These are phyloP conservation scores for Tuber borchii DNA, from an alignment of 495 filamentous ascomycete species.

Conservation along the genomic window DNA sequence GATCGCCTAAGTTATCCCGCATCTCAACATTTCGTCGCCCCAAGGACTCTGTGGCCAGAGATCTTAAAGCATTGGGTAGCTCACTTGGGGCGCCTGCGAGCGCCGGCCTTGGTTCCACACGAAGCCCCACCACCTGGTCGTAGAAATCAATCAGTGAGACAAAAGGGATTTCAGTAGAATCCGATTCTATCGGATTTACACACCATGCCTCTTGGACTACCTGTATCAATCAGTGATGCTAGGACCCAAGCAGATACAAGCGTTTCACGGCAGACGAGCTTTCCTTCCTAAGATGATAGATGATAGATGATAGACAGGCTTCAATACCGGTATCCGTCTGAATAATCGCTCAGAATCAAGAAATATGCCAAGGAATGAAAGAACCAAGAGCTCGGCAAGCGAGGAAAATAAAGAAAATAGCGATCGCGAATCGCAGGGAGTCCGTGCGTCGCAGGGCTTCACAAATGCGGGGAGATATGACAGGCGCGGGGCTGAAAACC, in stretches of 20 bases:
- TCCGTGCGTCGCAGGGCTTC: conserved; percentile 16
- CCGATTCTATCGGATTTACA: not conserved
- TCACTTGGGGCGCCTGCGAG: not conserved
- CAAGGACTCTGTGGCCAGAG: not conserved
- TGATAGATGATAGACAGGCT: not conserved
- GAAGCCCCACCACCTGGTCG: not conserved
- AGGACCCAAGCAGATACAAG: not conserved
- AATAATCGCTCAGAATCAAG: not conserved
- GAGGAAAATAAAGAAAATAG: not conserved
- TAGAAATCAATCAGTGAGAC: not conserved
- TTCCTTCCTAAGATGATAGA: not conserved
- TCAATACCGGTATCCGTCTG: not conserved
- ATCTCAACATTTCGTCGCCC: not conserved
- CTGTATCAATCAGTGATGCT: not conserved
- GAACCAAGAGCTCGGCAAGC: not conserved
- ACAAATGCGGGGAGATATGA: conserved; percentile 22
- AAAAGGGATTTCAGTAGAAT: not conserved
- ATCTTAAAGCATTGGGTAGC: not conserved
- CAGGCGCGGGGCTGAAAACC: not conserved
- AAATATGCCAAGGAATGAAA: not conserved
- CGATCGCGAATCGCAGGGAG: conserved; percentile 22
- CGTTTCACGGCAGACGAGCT: not conserved
- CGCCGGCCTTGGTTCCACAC: not conserved
- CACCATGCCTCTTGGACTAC: not conserved
- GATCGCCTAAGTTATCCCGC: not conserved